These are phyloP conservation scores for Chaetomium cochliodes DNA, from an alignment of 495 filamentous ascomycete species.

Conservation along the genomic window DNA sequence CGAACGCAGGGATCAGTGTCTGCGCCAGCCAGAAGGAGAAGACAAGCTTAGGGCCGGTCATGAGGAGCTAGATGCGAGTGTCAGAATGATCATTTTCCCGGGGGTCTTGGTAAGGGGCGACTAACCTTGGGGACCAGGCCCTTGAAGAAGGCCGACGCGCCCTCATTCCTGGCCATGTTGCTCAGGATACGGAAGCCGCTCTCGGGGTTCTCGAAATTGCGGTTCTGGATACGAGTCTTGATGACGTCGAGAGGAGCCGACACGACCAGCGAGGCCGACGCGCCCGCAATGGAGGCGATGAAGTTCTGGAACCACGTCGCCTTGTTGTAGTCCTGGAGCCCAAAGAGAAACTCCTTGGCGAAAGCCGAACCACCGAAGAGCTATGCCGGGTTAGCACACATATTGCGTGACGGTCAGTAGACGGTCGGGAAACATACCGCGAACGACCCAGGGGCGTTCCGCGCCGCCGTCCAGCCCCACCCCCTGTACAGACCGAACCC, in stretches of 20 bases:
- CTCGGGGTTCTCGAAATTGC: conserved; percentile 97
- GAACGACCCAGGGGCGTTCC: conserved; percentile 96
- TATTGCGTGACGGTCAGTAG: neutral
- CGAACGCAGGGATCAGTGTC: conserved; percentile 72
- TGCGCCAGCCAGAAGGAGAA: conserved; percentile 99
- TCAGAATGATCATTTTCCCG: neutral
- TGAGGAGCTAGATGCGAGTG: conserved; percentile 62
- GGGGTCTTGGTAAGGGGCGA: neutral
- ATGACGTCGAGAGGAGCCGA: conserved; percentile 97
- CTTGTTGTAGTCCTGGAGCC: conserved; percentile 86
- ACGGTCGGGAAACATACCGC: conserved; percentile 61
- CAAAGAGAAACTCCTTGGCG: conserved; percentile 92
- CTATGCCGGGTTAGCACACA: conserved; percentile 42
- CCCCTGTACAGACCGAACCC: conserved; percentile 95
- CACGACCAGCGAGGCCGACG: conserved; percentile 85
- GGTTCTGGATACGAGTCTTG: conserved; percentile 98
- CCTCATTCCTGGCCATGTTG: conserved; percentile 91
- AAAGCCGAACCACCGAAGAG: conserved; percentile 98
- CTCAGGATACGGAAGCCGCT: conserved; percentile 82
- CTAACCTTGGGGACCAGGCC: conserved; percentile 83
- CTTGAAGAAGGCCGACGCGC: conserved; percentile 89
- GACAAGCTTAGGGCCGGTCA: conserved; percentile 97
- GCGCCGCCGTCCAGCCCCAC: conserved; percentile 95
- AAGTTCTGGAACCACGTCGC: conserved; percentile 98
- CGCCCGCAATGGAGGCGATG: conserved; percentile 90